Percentiles rank a stretch among this genome's conserved stretches.
Evolutionary conservation across 306 rosid species (phyloP).

Genomic region (Adenanthera pavonina): DNA sequence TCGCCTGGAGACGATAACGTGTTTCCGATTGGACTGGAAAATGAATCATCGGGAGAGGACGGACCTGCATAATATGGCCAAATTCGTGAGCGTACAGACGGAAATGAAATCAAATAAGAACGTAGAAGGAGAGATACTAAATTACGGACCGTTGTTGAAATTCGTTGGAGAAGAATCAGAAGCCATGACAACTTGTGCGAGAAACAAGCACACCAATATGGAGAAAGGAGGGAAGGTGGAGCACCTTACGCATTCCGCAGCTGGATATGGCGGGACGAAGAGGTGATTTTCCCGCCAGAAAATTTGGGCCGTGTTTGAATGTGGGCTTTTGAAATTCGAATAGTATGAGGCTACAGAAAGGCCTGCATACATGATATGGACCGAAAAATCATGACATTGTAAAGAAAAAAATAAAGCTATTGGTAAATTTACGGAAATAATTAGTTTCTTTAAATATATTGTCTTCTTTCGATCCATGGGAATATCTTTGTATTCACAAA

Average conservation of each 20-base stretch:
- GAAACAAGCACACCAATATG: conserved; percentile 8
- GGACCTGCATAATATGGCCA: conserved; percentile 53
- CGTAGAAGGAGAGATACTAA: conserved; percentile 8
- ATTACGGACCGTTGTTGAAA: conserved; percentile 57
- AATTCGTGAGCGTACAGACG: neutral
- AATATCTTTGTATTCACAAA: too few species aligned
- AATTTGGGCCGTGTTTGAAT: conserved; percentile 35
- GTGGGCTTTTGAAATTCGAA: neutral
- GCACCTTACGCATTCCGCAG: neutral
- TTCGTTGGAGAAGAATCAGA: conserved; percentile 75
- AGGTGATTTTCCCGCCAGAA: conserved; percentile 59
- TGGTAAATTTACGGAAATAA: too few species aligned
- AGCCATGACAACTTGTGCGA: conserved; percentile 58
- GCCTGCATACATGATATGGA: neutral
- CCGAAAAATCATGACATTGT: neutral
- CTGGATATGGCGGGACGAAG: conserved; percentile 52
- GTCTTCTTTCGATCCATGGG: too few species aligned
- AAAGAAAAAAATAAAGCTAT: neutral
- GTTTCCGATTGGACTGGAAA: conserved; percentile 87
- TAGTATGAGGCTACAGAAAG: neutral
- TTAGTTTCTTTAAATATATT: too few species aligned
- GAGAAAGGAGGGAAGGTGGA: neutral
- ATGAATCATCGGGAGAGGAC: conserved; percentile 84
- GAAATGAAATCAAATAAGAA: neutral
- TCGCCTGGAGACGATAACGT: conserved; percentile 71